Percentiles rank a stretch among this genome's conserved stretches.
Evolutionary conservation across 164 flowering plant species (phyloP).

Genomic region (Nelumbo lutea): DNA sequence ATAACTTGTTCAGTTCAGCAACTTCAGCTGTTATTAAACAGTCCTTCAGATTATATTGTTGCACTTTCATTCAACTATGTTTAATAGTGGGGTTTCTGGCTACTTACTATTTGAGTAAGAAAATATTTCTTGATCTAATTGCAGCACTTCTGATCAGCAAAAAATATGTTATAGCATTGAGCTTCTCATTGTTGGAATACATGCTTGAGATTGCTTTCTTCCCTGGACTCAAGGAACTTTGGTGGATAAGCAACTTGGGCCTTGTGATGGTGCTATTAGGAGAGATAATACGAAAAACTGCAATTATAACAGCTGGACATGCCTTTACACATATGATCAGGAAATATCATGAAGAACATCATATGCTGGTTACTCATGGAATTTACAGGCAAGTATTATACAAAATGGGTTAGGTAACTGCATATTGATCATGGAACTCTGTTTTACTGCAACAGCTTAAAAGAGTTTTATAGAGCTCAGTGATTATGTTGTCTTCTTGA

Average conservation of each 20-base stretch:
- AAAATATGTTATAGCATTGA: slow-evolving; percentile 69
- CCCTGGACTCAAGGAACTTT: slow-evolving; percentile 65
- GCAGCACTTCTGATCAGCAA: slow-evolving; percentile 77
- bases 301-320: slow-evolving; percentile 76
- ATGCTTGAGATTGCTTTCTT: slow-evolving; percentile 45
- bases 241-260: slow-evolving; percentile 78
- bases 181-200: slow-evolving; percentile 65
- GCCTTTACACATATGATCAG: slow-evolving; percentile 85
- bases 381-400: slow-evolving; percentile 33
- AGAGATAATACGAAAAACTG: slow-evolving; percentile 74
- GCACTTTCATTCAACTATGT: too few species aligned
- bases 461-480: too few species aligned
- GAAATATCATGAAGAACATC: slow-evolving; percentile 50
- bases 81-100: too few species aligned
- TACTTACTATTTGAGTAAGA: too few species aligned
- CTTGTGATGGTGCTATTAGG: slow-evolving; percentile 73
- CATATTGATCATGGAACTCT: background rate
- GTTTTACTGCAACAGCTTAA: background rate
- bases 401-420: background rate
- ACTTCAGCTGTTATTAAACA: too few species aligned
- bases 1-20: too few species aligned
- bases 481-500: too few species aligned
- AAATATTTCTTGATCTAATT: background rate
- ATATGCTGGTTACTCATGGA: slow-evolving; percentile 70
- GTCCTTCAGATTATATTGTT: too few species aligned